Percentiles rank a stretch among this genome's conserved stretches.
Evolutionary conservation across 108 stramenopile species (phyloP).

Genomic region (Nannochloropsis oceanica): DNA sequence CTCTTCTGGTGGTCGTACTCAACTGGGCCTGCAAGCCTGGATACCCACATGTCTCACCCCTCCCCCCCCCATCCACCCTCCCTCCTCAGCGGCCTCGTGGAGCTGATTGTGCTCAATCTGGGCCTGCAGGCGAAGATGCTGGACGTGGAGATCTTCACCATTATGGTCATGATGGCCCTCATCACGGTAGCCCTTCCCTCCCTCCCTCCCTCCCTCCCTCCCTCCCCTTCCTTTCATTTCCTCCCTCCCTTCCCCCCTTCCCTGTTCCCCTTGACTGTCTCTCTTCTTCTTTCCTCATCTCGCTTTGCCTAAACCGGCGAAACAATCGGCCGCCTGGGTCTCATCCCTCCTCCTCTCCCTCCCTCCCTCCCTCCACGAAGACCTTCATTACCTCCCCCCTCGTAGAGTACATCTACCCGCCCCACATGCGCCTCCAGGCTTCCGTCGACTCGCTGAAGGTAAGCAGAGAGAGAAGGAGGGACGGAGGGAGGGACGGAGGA

Average conservation of each 20-base stretch:
- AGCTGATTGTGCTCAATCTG: conserved; percentile 17
- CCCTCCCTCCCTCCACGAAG: not conserved
- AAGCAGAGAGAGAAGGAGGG: not conserved
- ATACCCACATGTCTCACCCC: not conserved
- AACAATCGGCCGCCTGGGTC: too few species aligned
- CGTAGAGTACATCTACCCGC: conserved; percentile 8
- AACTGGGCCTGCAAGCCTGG: too few species aligned
- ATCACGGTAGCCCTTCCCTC: not conserved
- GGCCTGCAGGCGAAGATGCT: conserved; percentile 1
- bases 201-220: not conserved
- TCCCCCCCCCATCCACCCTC: not conserved
- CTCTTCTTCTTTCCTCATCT: not conserved
- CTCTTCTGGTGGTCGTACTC: too few species aligned
- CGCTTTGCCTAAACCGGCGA: not conserved
- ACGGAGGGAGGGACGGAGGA: not conserved
- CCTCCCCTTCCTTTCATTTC: not conserved
- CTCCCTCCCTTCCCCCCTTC: too few species aligned
- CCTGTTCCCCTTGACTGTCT: not conserved
- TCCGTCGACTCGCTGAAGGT: not conserved
- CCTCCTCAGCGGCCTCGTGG: not conserved
- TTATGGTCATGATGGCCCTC: conserved; percentile 14
- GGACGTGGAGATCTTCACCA: not conserved
- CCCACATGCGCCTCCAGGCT: not conserved
- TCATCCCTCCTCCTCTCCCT: not conserved
- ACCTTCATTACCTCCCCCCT: not conserved